A percentile compares a stretch with the other conserved stretches of the same genome.
phyloP scores from a whole-genome alignment of 139 green algal genomes.

The Pedinophyceae sp. region DNA sequence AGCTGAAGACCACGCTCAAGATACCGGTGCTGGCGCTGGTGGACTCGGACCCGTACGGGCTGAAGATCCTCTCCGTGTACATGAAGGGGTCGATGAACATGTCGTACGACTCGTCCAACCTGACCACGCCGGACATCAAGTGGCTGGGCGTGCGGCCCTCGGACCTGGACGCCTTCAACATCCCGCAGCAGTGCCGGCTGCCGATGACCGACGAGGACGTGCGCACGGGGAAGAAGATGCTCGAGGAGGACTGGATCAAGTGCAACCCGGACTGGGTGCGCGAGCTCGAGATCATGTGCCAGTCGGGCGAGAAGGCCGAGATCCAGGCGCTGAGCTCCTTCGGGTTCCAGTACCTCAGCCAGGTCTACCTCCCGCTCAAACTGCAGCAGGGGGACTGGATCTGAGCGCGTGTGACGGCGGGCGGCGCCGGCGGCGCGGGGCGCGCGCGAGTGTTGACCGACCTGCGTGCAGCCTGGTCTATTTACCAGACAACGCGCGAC shows the following conservation, averaged over 20 bases:
- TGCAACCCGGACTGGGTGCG: constrained; percentile 80
- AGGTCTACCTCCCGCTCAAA: constrained; percentile 84
- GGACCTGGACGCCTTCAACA: constrained; percentile 77
- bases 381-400: constrained; percentile 80
- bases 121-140: constrained; percentile 83
- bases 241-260: constrained; percentile 91
- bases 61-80: constrained; percentile 95
- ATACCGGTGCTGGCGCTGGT: constrained; percentile 90
- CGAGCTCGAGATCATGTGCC: constrained; percentile 92
- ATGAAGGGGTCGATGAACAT: constrained; percentile 85
- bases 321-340: constrained; percentile 88
- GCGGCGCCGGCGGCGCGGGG: too few species aligned
- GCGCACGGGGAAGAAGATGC: constrained; percentile 34
- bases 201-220: constrained; percentile 75
- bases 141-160: constrained; percentile 84
- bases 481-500: too few species aligned
- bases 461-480: too few species aligned
- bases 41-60: constrained; percentile 85
- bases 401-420: too few species aligned
- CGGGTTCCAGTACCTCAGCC: constrained; percentile 74
- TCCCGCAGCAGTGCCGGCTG: constrained; percentile 83
- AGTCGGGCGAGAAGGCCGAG: constrained; percentile 80
- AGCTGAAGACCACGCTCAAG: constrained; percentile 61
- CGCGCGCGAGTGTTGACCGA: too few species aligned
- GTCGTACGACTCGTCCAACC: constrained; percentile 70